Percentiles rank a stretch among this genome's conserved stretches.
Conservation (phyloP, 768 basidiomycete genomes). For the Pleurotus tuoliensis region DNA sequence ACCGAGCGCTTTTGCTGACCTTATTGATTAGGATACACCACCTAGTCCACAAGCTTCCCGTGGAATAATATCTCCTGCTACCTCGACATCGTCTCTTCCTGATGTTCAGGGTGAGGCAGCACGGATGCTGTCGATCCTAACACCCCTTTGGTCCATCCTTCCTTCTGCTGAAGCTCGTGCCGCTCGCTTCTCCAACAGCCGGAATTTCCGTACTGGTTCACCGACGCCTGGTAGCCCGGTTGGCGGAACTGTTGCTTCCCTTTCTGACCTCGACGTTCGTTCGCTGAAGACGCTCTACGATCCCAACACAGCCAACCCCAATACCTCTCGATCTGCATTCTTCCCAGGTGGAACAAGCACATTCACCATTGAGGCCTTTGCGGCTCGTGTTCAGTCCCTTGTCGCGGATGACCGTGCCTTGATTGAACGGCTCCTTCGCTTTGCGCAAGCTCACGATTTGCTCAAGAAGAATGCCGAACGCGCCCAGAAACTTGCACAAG, state of each 20-base stretch:
- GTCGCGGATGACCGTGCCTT: constrained; percentile 80
- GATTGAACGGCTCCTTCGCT: constrained; percentile 78
- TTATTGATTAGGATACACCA: constrained; percentile 11
- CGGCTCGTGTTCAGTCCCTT: constrained; percentile 72
- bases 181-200: constrained; percentile 48
- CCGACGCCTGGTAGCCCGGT: constrained; percentile 37
- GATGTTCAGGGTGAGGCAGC: constrained; percentile 39
- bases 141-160: constrained; percentile 74
- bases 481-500: constrained; percentile 86
- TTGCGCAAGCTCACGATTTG: constrained; percentile 86
- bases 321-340: constrained; percentile 20
- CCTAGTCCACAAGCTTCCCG: neutral
- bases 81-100: constrained; percentile 18
- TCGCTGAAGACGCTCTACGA: constrained; percentile 82
- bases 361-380: constrained; percentile 68
- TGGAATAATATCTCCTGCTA: constrained; percentile 8
- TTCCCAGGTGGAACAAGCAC: constrained; percentile 12
- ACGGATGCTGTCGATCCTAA: constrained; percentile 57
- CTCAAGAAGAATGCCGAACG: constrained; percentile 91
- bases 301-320: constrained; percentile 5
- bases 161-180: constrained; percentile 84
- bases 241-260: constrained; percentile 35
- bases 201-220: constrained; percentile 46
- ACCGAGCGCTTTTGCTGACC: neutral
- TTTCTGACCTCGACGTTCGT: constrained; percentile 84